phyloP scores from a whole-genome alignment of 2,329 filamentous ascomycete species.

The Didymella lethalis region DNA sequence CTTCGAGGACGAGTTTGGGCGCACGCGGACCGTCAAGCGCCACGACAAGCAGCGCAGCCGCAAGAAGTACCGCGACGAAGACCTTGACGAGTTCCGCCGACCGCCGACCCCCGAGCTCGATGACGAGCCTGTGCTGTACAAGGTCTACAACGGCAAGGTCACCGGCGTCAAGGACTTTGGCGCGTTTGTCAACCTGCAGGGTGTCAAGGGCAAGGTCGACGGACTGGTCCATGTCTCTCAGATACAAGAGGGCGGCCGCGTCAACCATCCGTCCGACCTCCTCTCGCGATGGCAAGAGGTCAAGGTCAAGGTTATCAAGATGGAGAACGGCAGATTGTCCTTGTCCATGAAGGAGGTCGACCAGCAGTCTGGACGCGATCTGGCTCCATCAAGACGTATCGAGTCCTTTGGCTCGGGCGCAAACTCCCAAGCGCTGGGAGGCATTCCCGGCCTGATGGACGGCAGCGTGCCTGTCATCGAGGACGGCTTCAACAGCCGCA shows the following conservation, averaged over 20 bases:
- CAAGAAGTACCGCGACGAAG: constrained; percentile 45
- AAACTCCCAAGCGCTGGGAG: constrained; percentile 83
- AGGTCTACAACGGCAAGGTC: constrained; percentile 88
- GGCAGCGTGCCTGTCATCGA: constrained; percentile 69
- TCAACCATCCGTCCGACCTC: constrained; percentile 91
- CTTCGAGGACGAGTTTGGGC: constrained; percentile 67
- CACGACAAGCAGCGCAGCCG: constrained; percentile 54
- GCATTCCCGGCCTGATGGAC: constrained; percentile 60
- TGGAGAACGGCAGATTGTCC: constrained; percentile 82
- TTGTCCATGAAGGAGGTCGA: constrained; percentile 98
- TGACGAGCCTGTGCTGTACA: constrained; percentile 79
- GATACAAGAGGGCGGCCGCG: constrained; percentile 81
- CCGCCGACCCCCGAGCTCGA: constrained; percentile 79
- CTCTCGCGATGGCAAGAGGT: constrained; percentile 81
- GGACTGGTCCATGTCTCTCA: constrained; percentile 94
- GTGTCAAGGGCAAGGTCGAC: constrained; percentile 87
- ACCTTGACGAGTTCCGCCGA: constrained; percentile 69
- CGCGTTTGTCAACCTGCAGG: constrained; percentile 89
- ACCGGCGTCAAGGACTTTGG: constrained; percentile 96
- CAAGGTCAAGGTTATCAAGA: constrained; percentile 90
- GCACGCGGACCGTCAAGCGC: constrained; percentile 52
- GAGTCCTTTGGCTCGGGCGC: constrained; percentile 74
- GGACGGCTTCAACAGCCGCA: constrained; percentile 58
- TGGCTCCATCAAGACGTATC: constrained; percentile 78
- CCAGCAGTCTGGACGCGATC: constrained; percentile 83